These are phyloP conservation scores for Globisporangium ultimum DNA, from an alignment of 352 stramenopile genomes.

Conservation along the genomic window DNA sequence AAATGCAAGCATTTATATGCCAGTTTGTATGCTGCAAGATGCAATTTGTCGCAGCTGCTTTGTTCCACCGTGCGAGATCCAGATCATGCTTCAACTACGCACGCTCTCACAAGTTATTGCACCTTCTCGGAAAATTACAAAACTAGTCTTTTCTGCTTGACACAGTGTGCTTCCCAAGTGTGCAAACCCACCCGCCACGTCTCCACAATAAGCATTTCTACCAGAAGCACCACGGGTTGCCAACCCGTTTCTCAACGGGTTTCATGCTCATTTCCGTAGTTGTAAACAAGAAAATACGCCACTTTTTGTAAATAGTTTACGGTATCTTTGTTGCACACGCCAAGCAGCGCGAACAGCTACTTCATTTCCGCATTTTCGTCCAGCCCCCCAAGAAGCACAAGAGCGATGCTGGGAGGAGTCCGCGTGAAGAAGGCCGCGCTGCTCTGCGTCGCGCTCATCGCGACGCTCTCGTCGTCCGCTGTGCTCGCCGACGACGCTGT, in stretches of 20 bases:
- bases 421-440: constrained; percentile 8
- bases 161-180: neutral
- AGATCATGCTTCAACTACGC: neutral
- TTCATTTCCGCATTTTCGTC: constrained; percentile 14
- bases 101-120: neutral
- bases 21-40: neutral
- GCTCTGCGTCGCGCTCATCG: constrained; percentile 9
- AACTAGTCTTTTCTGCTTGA: neutral
- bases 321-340: neutral
- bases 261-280: neutral
- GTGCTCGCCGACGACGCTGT: constrained; percentile 6
- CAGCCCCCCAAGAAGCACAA: neutral
- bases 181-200: neutral
- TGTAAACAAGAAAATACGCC: neutral
- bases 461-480: constrained; percentile 3
- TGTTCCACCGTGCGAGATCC: neutral
- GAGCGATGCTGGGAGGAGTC: constrained; percentile 9
- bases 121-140: neutral
- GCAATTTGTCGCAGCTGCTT: neutral
- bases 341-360: neutral
- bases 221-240: neutral
- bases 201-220: neutral
- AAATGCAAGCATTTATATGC: neutral
- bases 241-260: neutral
- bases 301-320: neutral